phyloP scores from a whole-genome alignment of 331 rosid species.

The Quercus lobata region DNA sequence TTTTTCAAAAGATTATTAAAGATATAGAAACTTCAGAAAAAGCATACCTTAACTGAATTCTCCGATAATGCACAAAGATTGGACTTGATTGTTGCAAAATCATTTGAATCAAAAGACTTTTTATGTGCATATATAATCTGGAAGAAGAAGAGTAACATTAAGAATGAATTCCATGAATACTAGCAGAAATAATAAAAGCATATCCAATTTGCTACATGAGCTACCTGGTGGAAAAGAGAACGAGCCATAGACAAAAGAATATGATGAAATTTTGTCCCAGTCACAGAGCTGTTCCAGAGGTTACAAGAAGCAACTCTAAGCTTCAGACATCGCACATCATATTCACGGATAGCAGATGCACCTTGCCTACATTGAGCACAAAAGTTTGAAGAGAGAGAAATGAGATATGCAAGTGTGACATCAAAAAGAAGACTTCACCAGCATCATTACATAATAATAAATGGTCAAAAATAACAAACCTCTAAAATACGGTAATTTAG shows the following conservation, averaged over 20 bases:
- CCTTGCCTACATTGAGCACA: conserved; percentile 39
- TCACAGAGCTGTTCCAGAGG: conserved; percentile 58
- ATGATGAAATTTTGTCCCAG: conserved; percentile 37
- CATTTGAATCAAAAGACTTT: conserved; percentile 50
- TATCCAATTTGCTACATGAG: background rate
- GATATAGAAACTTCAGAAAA: background rate
- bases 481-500: background rate
- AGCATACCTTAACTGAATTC: conserved; percentile 41
- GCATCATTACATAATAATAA: background rate
- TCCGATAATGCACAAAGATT: conserved; percentile 33
- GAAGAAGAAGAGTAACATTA: conserved; percentile 10
- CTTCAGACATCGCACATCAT: conserved; percentile 49
- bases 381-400: conserved; percentile 1
- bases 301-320: conserved; percentile 53
- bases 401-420: background rate
- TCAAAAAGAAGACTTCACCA: background rate
- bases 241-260: conserved; percentile 62
- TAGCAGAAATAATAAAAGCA: background rate
- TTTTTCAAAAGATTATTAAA: background rate
- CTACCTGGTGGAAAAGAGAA: conserved; percentile 80
- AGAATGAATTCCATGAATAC: conserved; percentile 12
- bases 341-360: conserved; percentile 42
- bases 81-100: conserved; percentile 49
- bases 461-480: background rate
- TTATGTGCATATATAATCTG: conserved; percentile 74